Percentiles rank a stretch among this genome's conserved stretches.
These are phyloP conservation scores for Trichoderma sp. DNA, from an alignment of 2,329 filamentous ascomycete genomes.

Conservation along the genomic window DNA sequence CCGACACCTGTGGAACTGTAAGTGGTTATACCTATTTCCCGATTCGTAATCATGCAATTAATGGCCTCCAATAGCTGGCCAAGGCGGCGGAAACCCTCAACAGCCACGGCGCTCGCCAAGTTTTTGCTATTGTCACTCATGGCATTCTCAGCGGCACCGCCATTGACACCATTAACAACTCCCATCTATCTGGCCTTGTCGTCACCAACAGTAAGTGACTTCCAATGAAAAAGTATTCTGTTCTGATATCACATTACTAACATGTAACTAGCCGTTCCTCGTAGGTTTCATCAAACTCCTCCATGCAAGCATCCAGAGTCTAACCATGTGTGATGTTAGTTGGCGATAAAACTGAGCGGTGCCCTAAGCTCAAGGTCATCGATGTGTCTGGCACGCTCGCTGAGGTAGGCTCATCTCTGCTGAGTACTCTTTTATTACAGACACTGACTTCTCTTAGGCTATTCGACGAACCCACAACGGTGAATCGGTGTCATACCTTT, in stretches of 20 bases:
- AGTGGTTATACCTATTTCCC: neutral
- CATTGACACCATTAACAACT: conserved; percentile 80
- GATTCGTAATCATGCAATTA: neutral
- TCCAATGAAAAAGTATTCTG: neutral
- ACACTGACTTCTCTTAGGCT: conserved; percentile 42
- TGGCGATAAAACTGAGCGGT: conserved; percentile 74
- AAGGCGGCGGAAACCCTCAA: conserved; percentile 91
- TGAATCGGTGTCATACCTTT: conserved; percentile 63
- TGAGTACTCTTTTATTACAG: neutral
- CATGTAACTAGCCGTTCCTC: conserved; percentile 34
- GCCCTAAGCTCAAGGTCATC: conserved; percentile 81
- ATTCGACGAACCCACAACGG: conserved; percentile 68
- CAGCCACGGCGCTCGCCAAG: conserved; percentile 79
- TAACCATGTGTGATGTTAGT: conserved; percentile 36
- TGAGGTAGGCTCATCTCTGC: conserved; percentile 40
- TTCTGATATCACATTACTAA: conserved; percentile 25
- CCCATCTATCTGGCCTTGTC: conserved; percentile 72
- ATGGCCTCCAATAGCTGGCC: conserved; percentile 39
- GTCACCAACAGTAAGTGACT: conserved; percentile 71
- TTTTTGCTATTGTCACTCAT: conserved; percentile 93
- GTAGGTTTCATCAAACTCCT: conserved; percentile 24
- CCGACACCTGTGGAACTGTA: conserved; percentile 84
- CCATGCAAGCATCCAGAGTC: neutral
- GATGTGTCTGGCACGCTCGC: conserved; percentile 83
- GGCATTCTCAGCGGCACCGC: conserved; percentile 87